Evolutionary conservation across 306 rosid species (phyloP).

Genomic region (Vachellia pachyceras): DNA sequence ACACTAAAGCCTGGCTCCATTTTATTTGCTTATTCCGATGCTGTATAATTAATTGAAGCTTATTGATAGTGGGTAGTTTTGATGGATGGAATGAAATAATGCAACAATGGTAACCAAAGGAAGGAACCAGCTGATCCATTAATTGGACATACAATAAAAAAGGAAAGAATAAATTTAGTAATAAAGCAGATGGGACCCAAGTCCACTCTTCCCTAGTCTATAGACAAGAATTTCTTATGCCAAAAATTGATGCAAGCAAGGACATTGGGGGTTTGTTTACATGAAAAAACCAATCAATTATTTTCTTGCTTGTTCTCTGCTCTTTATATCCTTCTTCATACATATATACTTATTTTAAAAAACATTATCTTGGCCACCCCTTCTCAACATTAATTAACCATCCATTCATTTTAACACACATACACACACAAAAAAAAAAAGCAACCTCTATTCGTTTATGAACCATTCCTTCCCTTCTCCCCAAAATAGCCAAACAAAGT

Average conservation of each 20-base stretch:
- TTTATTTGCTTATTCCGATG: neutral
- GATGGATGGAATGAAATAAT: neutral
- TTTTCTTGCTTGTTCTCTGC: neutral
- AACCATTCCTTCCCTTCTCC: conserved; percentile 25
- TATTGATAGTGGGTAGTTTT: neutral
- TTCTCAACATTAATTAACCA: conserved; percentile 8
- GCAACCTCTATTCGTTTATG: conserved; percentile 13
- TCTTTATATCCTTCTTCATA: conserved; percentile 12
- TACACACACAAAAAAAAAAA: neutral
- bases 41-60: neutral
- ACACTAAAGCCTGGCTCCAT: neutral
- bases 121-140: neutral
- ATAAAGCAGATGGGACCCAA: neutral
- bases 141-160: neutral
- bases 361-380: conserved; percentile 7
- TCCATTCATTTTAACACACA: neutral
- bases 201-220: neutral
- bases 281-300: neutral
- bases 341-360: conserved; percentile 1
- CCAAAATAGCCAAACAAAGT: conserved; percentile 11
- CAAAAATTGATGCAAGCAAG: neutral
- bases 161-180: neutral
- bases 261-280: neutral
- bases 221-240: neutral
- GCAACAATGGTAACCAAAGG: neutral